Base-by-base conservation (phyloP, 1,139 yeast species). In the Yamadazyma triangularis region DNA sequence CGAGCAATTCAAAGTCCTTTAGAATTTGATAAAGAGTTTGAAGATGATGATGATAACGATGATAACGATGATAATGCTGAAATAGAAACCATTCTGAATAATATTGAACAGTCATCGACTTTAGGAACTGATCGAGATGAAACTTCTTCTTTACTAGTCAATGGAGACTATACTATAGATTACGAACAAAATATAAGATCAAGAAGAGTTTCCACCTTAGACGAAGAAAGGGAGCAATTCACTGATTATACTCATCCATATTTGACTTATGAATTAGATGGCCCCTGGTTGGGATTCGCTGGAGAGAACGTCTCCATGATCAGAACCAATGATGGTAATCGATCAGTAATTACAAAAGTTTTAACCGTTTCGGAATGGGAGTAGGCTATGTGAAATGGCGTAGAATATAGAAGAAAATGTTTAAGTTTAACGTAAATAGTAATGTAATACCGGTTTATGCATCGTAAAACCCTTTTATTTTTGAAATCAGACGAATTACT, bases 201-300 rank as follows among this genome's bases (percentile, higher is more conserved):
- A 15, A 40, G 70, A 39, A 49, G 70, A 31, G 47, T 60, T 14
- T 63, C 70, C 20, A 75, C 81, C 0, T 61, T 75, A 23, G 80
- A 75, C 44, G 81, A 75, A 44, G 75, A 74, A 40, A 49, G 80
- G 39, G 80, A 74, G 42, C 62, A 63, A 37, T 63, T 52, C 32
- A 64, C 71, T 13, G 73, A 66, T 38, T 75, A 74, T 42, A 64
- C 70, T 0, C 68, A 73, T 42, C 82, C 82, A 0, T 56, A 56
- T 32, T 48, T 75, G 27, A 50, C 51, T 3, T 74, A 72, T 36
- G 67, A 71, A 6, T 50, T 73, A 33, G 62, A 73, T 40, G 81
- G 80, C 0, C 77, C 80, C 6, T 69, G 79, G 72, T 56, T 73
- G 11, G 80, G 79, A 8, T 75, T 75, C 41, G 69, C 67, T 15